Conservation (phyloP, 495 filamentous ascomycete species). For the Lophium mytilinum region DNA sequence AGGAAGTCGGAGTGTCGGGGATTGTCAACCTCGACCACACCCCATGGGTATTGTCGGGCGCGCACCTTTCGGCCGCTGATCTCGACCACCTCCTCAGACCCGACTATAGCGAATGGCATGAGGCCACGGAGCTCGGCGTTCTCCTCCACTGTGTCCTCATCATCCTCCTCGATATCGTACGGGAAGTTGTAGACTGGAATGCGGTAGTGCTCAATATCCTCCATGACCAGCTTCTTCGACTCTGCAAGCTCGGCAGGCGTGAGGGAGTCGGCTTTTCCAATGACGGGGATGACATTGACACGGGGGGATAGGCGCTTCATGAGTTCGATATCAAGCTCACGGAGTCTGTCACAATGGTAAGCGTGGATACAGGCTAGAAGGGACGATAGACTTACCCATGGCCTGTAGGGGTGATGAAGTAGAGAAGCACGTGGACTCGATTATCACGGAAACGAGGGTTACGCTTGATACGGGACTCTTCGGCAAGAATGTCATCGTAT, state of each 20-base stretch:
- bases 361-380: conserved; percentile 22
- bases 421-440: conserved; percentile 92
- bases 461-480: conserved; percentile 99
- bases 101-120: conserved; percentile 98
- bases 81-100: conserved; percentile 90
- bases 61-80: conserved; percentile 85
- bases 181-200: conserved; percentile 99
- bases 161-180: conserved; percentile 98
- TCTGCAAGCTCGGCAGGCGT: conserved; percentile 95
- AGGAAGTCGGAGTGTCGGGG: conserved; percentile 98
- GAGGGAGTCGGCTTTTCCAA: conserved; percentile 95
- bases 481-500: conserved; percentile 97
- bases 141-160: conserved; percentile 98
- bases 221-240: conserved; percentile 99
- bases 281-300: conserved; percentile 97
- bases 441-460: conserved; percentile 99
- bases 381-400: conserved; percentile 58
- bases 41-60: conserved; percentile 97
- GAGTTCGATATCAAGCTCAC: conserved; percentile 96
- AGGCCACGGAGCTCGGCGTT: conserved; percentile 93
- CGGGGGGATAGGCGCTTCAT: conserved; percentile 98
- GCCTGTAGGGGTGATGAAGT: conserved; percentile 98
- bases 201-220: conserved; percentile 99
- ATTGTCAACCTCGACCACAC: conserved; percentile 97
- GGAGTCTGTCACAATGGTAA: conserved; percentile 54